phyloP scores from a whole-genome alignment of 768 basidiomycete genomes.

The Russula vinacea region DNA sequence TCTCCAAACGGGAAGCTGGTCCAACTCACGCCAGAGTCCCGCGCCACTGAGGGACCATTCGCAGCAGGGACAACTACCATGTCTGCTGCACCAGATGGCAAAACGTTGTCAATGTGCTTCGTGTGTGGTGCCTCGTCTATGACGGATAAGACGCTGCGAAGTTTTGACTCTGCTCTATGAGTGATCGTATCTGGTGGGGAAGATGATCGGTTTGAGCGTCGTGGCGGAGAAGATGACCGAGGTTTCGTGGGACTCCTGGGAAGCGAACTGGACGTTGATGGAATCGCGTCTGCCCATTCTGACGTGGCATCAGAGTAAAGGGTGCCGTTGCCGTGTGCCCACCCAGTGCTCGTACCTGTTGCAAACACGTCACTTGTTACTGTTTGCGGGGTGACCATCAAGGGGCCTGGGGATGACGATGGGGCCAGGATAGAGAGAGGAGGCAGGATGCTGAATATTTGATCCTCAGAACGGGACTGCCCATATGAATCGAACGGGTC shows the following conservation, averaged over 20 bases:
- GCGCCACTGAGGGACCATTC: slow-evolving; percentile 23
- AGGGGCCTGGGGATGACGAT: slow-evolving; percentile 61
- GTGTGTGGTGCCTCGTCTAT: slow-evolving; percentile 60
- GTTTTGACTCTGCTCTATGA: slow-evolving; percentile 53
- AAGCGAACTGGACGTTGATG: slow-evolving; percentile 31
- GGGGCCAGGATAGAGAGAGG: slow-evolving; percentile 69
- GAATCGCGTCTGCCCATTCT: slow-evolving; percentile 48
- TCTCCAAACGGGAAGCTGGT: slow-evolving; percentile 42
- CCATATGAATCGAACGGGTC: slow-evolving; percentile 94
- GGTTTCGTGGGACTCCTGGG: slow-evolving; percentile 33
- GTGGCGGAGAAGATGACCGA: slow-evolving; percentile 50
- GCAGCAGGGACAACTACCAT: neutral
- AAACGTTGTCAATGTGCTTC: slow-evolving; percentile 3
- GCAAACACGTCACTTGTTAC: slow-evolving; percentile 24
- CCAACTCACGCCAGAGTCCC: slow-evolving; percentile 40
- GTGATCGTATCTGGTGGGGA: slow-evolving; percentile 22
- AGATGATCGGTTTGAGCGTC: slow-evolving; percentile 14
- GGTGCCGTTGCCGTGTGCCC: slow-evolving; percentile 33
- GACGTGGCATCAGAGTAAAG: slow-evolving; percentile 39
- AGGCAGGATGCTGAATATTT: slow-evolving; percentile 90
- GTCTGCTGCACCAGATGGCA: neutral
- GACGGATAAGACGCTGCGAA: slow-evolving; percentile 67
- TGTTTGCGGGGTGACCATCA: slow-evolving; percentile 43
- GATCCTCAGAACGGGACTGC: slow-evolving; percentile 80
- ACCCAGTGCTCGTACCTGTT: slow-evolving; percentile 24